Percentiles rank a stretch among this genome's conserved stretches.
These are phyloP conservation scores for Thalia dealbata DNA, from an alignment of 176 grass and related monocot species.

Conservation along the genomic window DNA sequence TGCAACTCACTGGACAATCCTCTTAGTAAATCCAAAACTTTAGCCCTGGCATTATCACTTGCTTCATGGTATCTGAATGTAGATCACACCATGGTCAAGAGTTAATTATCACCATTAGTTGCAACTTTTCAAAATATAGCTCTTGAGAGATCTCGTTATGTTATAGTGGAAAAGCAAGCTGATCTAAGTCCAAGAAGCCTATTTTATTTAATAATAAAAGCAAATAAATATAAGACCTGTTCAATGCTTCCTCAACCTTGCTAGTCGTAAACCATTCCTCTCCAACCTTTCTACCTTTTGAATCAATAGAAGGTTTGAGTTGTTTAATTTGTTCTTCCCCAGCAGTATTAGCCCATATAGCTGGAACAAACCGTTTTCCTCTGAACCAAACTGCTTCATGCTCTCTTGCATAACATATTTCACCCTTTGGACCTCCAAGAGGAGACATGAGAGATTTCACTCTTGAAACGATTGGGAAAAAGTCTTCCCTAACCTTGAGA, in stretches of 20 bases:
- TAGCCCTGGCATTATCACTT: constrained; percentile 58
- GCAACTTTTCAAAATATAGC: not conserved
- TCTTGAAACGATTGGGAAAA: constrained; percentile 65
- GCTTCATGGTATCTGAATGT: constrained; percentile 80
- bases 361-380: constrained; percentile 69
- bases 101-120: not conserved
- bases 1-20: constrained; percentile 87
- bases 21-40: constrained; percentile 78
- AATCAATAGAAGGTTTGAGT: constrained; percentile 65
- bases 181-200: not conserved
- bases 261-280: constrained; percentile 90
- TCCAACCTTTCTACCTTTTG: constrained; percentile 88
- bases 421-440: constrained; percentile 66
- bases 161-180: not conserved
- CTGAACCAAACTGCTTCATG: constrained; percentile 91
- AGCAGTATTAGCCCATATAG: constrained; percentile 60
- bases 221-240: constrained; percentile 35
- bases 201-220: not conserved
- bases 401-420: constrained; percentile 90
- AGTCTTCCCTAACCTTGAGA: constrained; percentile 69
- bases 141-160: not conserved
- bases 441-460: constrained; percentile 70
- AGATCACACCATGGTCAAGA: constrained; percentile 15
- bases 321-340: constrained; percentile 95
- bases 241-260: constrained; percentile 75